Base-by-base conservation (phyloP, 768 basidiomycete species). In the Naganishia vishniacii region DNA sequence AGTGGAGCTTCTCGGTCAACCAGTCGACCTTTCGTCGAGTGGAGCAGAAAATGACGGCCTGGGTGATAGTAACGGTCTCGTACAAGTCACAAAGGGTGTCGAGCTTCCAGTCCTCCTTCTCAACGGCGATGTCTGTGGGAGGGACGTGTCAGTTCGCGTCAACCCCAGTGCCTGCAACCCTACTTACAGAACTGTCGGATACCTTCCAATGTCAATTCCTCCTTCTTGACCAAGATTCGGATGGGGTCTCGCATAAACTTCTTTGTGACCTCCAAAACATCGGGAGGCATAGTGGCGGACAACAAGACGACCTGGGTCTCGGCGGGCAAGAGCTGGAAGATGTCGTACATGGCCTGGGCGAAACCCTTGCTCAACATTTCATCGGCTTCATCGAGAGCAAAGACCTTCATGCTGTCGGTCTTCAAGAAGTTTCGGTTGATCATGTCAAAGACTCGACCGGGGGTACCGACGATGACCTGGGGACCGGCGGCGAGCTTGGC, bases 241-340 rank as follows among this genome's bases (percentile, higher is more conserved):
- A 98, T 91, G 34, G 94, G 94, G 78, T 97, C 92, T 59, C 89
- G 91, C 93, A 98, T 97, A 82, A 98, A 97, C 80, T 98, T 97
- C 40, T 91, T 95, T 20, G 94, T 97, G 89, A 97, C 95, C 81
- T 98, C 94, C 77, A 98, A 79, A 44, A 99, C 93, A 73, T 99
- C 94, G 76, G 91, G 88, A 11, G 94, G 94, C 67, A 98, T 83
- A 28, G 93, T 97, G 46, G 94, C 92, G 73, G 92, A 94, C 68
- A 99, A 84, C 48, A 98, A 83, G 47, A 99, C 92, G 48, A 98
- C 94, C 79, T 98, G 94, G 5, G 92, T 97, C 58, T 91, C 91
- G 28, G 92, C 92, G 31, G 94, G 94, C 44, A 98, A 87, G 76
- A 93, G 93, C 68, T 92, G 88, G 79, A 95, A 97, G 66, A 97